Base-by-base conservation (phyloP, 2,329 filamentous ascomycete genomes). In the Cytospora mali region DNA sequence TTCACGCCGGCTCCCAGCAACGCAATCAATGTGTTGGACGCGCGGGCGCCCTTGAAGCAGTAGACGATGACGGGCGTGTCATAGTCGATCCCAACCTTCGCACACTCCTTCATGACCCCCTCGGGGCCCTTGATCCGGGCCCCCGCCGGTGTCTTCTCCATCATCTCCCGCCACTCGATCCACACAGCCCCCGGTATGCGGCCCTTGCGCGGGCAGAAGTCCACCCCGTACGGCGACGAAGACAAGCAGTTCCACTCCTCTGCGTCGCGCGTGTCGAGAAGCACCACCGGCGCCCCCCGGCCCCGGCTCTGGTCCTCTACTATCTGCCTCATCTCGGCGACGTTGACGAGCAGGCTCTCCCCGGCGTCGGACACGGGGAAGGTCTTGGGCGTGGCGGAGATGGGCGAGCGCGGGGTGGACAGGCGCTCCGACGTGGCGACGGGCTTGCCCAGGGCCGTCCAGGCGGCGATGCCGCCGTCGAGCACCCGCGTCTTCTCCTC, bases 121-220 rank as follows among this genome's bases (percentile, higher is more conserved):
- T 46, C n/a, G 42, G 42, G 42, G 6, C 42, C 42, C n/a, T 46
- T 46, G n/a, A 46, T 46, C n/a, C 42, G 42, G n/a, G 42, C 42
- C 4, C 42, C 42, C n/a, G 39, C n/a, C 1, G 42, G n/a, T 9
- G 42, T 46, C 42, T 46, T 46, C 42, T 46, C 42, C 42, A 46
- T 46, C 42, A 46, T 46, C 42, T 46, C n/a, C 16, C 42, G n/a
- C 42, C 42, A 46, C 42, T 46, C 42, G 42, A 46, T 46, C 42
- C 42, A 46, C 16, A 46, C 42, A 10, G 42, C 42, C 3, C 42
- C 42, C 2, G 42, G 42, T 6, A 46, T 46, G n/a, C 42, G 42
- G n/a, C 42, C 42, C 42, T 46, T 46, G 42, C 42, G 42, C 42
- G 42, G 42, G 42, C 42, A 46, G 9, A 46, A 23, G 42, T 46